Evolutionary conservation across 75 land plant species (phyloP).

Genomic region (Sequoia sempervirens): DNA sequence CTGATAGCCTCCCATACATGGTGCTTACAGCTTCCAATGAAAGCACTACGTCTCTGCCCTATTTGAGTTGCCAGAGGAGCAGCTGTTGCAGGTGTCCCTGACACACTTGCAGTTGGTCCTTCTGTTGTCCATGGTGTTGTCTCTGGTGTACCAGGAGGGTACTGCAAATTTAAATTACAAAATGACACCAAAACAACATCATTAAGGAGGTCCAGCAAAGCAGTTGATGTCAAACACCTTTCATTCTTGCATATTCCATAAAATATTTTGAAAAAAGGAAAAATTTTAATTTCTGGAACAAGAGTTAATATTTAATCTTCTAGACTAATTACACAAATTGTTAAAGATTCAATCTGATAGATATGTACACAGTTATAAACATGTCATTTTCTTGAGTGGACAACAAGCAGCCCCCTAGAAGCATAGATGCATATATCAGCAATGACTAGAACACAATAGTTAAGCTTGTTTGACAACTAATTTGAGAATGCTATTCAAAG

Average conservation of each 20-base stretch:
- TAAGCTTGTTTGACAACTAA: background rate
- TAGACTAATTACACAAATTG: background rate
- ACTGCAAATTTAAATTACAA: constrained; percentile 39
- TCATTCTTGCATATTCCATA: background rate
- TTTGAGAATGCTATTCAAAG: background rate
- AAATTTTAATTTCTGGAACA: background rate
- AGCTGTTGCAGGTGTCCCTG: constrained; percentile 53
- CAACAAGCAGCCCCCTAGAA: background rate
- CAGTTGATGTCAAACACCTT: background rate
- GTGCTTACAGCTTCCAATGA: constrained; percentile 94
- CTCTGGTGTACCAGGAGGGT: constrained; percentile 91
- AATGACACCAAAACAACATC: background rate
- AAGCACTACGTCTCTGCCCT: constrained; percentile 67
- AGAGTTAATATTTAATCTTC: background rate
- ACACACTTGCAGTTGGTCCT: constrained; percentile 51
- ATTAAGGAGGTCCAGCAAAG: background rate
- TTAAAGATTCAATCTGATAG: background rate
- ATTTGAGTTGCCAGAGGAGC: constrained; percentile 46
- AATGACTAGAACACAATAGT: background rate
- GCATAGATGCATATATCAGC: background rate
- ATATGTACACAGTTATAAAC: background rate
- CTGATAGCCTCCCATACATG: constrained; percentile 96
- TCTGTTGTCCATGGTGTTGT: constrained; percentile 57
- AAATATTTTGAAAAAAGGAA: background rate
- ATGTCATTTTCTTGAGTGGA: background rate